These are phyloP conservation scores for Globisporangium solare DNA, from an alignment of 352 stramenopile species.

Conservation along the genomic window DNA sequence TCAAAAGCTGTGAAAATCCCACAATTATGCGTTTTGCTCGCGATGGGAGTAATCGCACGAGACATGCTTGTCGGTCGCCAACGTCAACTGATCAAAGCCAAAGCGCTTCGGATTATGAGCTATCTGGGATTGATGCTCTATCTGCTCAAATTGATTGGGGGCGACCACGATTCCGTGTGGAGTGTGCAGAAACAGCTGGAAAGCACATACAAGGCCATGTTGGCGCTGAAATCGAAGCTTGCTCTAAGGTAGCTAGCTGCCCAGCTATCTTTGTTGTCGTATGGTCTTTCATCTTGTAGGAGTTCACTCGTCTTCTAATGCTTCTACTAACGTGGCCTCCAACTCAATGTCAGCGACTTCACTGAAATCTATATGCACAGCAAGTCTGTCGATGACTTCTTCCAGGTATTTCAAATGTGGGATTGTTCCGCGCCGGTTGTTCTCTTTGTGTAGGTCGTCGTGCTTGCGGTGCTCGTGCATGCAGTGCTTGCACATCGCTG, in stretches of 20 bases:
- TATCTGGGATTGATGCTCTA: slow-evolving; percentile 18
- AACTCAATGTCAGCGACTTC: slow-evolving; percentile 47
- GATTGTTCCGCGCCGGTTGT: slow-evolving; percentile 29
- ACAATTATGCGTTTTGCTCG: slow-evolving; percentile 26
- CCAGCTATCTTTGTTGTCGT: not conserved
- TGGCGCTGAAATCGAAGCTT: slow-evolving; percentile 2
- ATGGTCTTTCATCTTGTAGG: not conserved
- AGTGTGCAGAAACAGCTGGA: not conserved
- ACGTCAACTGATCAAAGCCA: not conserved
- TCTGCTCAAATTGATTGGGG: slow-evolving; percentile 18
- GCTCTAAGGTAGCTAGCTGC: not conserved
- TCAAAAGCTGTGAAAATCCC: slow-evolving; percentile 15
- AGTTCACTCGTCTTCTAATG: slow-evolving; percentile 27
- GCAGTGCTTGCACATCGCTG: slow-evolving; percentile 68
- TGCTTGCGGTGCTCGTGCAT: slow-evolving; percentile 72
- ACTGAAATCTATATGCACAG: slow-evolving; percentile 47
- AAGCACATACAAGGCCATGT: not conserved
- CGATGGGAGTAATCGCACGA: slow-evolving; percentile 12
- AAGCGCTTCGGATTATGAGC: slow-evolving; percentile 9
- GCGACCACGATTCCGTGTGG: not conserved
- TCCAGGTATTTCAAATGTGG: slow-evolving; percentile 37
- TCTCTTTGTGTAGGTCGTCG: slow-evolving; percentile 35
- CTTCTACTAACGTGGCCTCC: slow-evolving; percentile 50
- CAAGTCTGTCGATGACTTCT: slow-evolving; percentile 46
- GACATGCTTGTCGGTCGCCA: slow-evolving; percentile 8